phyloP scores from a whole-genome alignment of 805 yeast genomes.

The Yamadazyma tumulicola region DNA sequence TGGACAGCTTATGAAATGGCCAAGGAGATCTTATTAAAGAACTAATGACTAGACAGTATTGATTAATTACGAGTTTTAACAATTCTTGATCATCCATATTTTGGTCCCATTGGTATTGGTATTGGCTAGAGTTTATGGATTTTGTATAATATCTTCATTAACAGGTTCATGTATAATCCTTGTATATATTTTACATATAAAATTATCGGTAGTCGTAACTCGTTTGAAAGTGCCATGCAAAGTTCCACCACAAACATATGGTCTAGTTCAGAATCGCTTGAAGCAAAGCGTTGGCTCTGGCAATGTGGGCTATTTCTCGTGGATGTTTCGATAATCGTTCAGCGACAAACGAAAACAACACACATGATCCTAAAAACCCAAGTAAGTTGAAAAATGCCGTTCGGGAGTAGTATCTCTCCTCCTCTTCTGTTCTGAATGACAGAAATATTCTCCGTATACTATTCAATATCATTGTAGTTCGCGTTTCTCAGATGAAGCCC shows the following conservation, averaged over 20 bases:
- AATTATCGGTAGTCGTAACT: background rate
- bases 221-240: no score
- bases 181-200: slow-evolving; percentile 1
- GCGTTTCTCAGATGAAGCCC: no score
- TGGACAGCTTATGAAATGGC: slow-evolving; percentile 99
- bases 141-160: background rate
- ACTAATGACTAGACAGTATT: no score
- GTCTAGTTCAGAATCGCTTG: slow-evolving; percentile 19
- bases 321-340: slow-evolving; percentile 46
- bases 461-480: slow-evolving; percentile 56
- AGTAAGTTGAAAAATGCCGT: slow-evolving; percentile 73
- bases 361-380: slow-evolving; percentile 80
- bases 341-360: slow-evolving; percentile 74
- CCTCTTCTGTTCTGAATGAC: slow-evolving; percentile 82
- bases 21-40: slow-evolving; percentile 56
- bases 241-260: background rate
- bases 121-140: background rate
- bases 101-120: no score
- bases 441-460: slow-evolving; percentile 77
- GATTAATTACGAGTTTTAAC: no score
- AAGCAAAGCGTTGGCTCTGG: slow-evolving; percentile 23
- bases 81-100: no score
- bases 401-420: slow-evolving; percentile 72
- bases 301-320: slow-evolving; percentile 27
- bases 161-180: background rate